These are phyloP conservation scores for Glomus cerebriforme DNA, from an alignment of 192 early-diverging fungal genomes.

Conservation along the genomic window DNA sequence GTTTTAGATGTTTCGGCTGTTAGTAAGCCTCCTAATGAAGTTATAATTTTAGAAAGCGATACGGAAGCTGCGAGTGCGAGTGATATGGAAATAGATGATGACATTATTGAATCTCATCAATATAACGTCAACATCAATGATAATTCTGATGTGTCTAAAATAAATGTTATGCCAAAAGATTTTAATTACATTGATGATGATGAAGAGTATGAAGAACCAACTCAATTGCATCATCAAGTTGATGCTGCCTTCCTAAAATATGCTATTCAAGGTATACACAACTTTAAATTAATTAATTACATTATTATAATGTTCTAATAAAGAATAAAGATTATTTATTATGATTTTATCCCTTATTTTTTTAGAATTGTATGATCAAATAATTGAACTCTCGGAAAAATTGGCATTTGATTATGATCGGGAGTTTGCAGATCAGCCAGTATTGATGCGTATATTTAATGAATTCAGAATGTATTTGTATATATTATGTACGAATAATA, in stretches of 20 bases:
- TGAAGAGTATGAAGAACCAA: not conserved
- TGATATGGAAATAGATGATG: not conserved
- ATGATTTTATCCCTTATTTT: not conserved
- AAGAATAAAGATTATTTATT: not conserved
- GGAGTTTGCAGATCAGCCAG: not conserved
- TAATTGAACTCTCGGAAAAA: not conserved
- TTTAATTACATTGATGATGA: not conserved
- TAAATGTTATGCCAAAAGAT: not conserved
- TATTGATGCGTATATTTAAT: not conserved
- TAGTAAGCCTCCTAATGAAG: not conserved
- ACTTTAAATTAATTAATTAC: not conserved
- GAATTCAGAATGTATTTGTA: not conserved
- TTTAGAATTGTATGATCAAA: not conserved
- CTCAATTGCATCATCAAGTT: not conserved
- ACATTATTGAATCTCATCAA: not conserved
- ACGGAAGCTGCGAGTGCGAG: not conserved
- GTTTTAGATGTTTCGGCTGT: too few relatives aligned
- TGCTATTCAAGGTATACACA: not conserved
- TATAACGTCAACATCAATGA: not conserved
- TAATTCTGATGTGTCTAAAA: not conserved
- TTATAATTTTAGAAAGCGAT: not conserved
- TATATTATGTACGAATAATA: not conserved
- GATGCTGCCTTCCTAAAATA: not conserved
- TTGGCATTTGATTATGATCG: not conserved
- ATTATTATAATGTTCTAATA: too few relatives aligned